Evolutionary conservation across 2,329 filamentous ascomycete species (phyloP).

Genomic region (Metarhizium brunneum): DNA sequence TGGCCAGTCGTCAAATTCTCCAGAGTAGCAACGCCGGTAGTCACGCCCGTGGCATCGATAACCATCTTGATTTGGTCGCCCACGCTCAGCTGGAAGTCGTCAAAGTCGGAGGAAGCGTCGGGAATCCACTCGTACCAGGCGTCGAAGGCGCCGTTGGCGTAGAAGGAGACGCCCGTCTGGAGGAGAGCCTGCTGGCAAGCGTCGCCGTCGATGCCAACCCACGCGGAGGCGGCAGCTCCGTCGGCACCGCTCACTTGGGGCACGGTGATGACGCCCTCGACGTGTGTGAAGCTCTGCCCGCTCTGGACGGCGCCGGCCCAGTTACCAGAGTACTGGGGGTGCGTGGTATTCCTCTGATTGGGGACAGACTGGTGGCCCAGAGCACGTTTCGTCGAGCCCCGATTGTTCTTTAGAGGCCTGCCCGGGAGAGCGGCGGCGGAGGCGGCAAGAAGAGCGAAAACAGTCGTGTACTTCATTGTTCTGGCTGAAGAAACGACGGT

Average conservation of each 20-base stretch:
- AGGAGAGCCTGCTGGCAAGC: slow-evolving; percentile 30
- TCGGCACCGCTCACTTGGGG: slow-evolving; percentile 13
- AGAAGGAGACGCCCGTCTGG: slow-evolving; percentile 33
- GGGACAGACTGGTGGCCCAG: slow-evolving; percentile 9
- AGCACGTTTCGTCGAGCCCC: background rate
- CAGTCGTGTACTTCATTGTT: slow-evolving; percentile 10
- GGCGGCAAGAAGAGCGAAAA: slow-evolving; percentile 9
- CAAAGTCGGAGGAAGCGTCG: slow-evolving; percentile 30
- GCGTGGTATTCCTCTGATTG: slow-evolving; percentile 3
- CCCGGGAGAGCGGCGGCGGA: slow-evolving; percentile 7
- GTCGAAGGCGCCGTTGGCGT: slow-evolving; percentile 25
- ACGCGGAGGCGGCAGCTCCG: slow-evolving; percentile 21
- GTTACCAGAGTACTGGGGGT: slow-evolving; percentile 10
- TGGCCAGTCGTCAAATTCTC: slow-evolving; percentile 43
- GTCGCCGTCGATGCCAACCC: slow-evolving; percentile 40
- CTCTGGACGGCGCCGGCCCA: slow-evolving; percentile 16
- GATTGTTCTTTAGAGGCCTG: background rate
- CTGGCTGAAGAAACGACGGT: background rate
- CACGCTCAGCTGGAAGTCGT: slow-evolving; percentile 18
- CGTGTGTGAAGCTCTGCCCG: slow-evolving; percentile 16
- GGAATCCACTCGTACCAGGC: slow-evolving; percentile 40
- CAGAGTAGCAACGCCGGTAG: slow-evolving; percentile 16
- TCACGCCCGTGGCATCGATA: slow-evolving; percentile 17
- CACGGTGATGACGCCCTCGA: slow-evolving; percentile 20
- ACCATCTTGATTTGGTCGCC: slow-evolving; percentile 22